phyloP scores from a whole-genome alignment of 148 eudicot genomes.

The Cornus suecica region DNA sequence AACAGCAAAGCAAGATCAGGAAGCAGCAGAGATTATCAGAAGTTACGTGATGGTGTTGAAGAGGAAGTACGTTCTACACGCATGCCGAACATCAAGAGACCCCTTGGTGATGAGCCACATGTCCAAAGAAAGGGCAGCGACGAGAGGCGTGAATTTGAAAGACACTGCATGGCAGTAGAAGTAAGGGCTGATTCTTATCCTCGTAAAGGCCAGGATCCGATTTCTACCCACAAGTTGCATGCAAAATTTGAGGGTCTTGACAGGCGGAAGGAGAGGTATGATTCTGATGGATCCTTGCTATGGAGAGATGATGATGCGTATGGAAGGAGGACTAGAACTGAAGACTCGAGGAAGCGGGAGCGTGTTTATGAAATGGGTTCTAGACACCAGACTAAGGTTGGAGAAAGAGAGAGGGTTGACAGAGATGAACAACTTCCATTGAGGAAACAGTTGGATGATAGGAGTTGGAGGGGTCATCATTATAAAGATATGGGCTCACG shows the following conservation, averaged over 20 bases:
- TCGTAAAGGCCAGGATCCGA: constrained; percentile 58
- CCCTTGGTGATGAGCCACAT: constrained; percentile 42
- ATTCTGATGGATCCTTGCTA: constrained; percentile 53
- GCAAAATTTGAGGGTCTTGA: constrained; percentile 49
- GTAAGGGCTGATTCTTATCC: constrained; percentile 23
- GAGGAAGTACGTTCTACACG: constrained; percentile 53
- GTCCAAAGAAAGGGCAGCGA: constrained; percentile 48
- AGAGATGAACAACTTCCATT: constrained; percentile 59
- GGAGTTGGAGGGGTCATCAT: constrained; percentile 57
- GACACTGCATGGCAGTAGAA: constrained; percentile 25
- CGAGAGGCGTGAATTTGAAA: constrained; percentile 55
- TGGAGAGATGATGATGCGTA: constrained; percentile 58
- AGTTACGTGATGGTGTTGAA: constrained; percentile 53
- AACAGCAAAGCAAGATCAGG: constrained; percentile 36
- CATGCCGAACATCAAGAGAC: constrained; percentile 37
- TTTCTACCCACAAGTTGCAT: constrained; percentile 35
- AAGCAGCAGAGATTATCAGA: constrained; percentile 44
- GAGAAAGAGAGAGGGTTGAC: constrained; percentile 59
- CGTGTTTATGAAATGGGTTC: constrained; percentile 54
- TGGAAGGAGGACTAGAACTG: constrained; percentile 46
- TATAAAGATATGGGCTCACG: constrained; percentile 60
- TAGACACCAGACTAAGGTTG: constrained; percentile 54
- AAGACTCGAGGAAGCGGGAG: constrained; percentile 55
- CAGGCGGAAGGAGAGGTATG: constrained; percentile 60
- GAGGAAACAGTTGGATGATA: constrained; percentile 62